These are phyloP conservation scores for Naumovozyma castellii DNA, from an alignment of 805 yeast genomes.

Conservation along the genomic window DNA sequence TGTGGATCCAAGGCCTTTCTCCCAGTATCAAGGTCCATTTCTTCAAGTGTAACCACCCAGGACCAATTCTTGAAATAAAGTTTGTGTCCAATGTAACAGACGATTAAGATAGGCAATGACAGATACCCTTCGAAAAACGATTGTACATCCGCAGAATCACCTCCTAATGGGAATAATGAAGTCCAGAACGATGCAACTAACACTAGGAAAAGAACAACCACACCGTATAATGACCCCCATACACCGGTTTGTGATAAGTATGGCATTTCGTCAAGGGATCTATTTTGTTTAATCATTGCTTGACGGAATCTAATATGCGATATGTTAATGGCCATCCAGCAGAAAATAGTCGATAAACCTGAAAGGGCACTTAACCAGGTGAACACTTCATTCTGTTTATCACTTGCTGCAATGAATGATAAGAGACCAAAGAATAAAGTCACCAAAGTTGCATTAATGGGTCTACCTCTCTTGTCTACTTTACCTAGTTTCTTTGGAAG, in stretches of 20 bases:
- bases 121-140: constrained; percentile 58
- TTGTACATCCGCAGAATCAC: constrained; percentile 39
- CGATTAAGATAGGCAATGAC: constrained; percentile 55
- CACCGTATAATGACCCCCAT: constrained; percentile 52
- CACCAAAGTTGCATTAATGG: constrained; percentile 53
- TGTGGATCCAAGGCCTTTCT: constrained; percentile 46
- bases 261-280: constrained; percentile 51
- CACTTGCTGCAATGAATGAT: constrained; percentile 44
- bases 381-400: constrained; percentile 40
- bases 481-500: constrained; percentile 55
- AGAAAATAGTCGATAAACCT: constrained; percentile 43
- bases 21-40: constrained; percentile 53
- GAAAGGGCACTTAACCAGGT: constrained; percentile 47
- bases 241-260: constrained; percentile 56
- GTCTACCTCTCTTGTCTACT: constrained; percentile 72
- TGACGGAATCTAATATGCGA: constrained; percentile 46
- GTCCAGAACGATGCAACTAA: constrained; percentile 70
- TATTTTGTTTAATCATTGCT: constrained; percentile 47
- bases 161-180: constrained; percentile 60
- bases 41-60: constrained; percentile 33
- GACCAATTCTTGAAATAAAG: constrained; percentile 34
- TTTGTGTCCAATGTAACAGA: constrained; percentile 52
- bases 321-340: constrained; percentile 45
- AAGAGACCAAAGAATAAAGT: constrained; percentile 48
- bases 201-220: constrained; percentile 43